These are phyloP conservation scores for Chaetomiaceae sp. DNA, from an alignment of 2,329 filamentous ascomycete species.

Conservation along the genomic window DNA sequence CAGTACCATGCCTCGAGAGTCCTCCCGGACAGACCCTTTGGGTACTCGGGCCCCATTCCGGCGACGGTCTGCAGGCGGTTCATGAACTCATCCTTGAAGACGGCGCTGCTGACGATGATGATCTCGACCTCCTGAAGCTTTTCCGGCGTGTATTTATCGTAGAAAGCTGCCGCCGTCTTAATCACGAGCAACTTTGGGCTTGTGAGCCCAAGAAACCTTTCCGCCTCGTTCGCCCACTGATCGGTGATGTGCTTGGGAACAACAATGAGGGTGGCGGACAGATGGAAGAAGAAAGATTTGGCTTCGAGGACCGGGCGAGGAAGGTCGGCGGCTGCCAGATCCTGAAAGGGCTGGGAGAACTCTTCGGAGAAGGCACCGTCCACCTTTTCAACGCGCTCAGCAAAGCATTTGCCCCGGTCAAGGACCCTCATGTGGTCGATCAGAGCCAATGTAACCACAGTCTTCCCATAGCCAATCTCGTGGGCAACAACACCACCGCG, in stretches of 20 bases:
- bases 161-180: constrained; percentile 16
- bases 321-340: background rate
- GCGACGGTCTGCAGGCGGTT: constrained; percentile 9
- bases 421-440: constrained; percentile 28
- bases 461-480: constrained; percentile 43
- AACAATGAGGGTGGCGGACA: constrained; percentile 37
- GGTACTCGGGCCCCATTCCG: background rate
- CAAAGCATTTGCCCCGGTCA: constrained; percentile 23
- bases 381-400: constrained; percentile 16
- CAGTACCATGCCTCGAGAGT: constrained; percentile 17
- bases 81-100: constrained; percentile 22
- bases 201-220: constrained; percentile 30
- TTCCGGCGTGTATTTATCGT: constrained; percentile 1
- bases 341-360: background rate
- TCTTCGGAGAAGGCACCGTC: constrained; percentile 10
- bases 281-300: constrained; percentile 23
- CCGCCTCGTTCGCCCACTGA: constrained; percentile 36
- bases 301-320: background rate
- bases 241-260: constrained; percentile 37
- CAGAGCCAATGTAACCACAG: constrained; percentile 37
- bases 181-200: constrained; percentile 28
- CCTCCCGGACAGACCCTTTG: constrained; percentile 5
- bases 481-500: constrained; percentile 40
- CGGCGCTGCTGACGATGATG: constrained; percentile 33
- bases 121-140: constrained; percentile 32